A percentile compares a stretch with the other conserved stretches of the same genome.
phyloP scores from a whole-genome alignment of 495 filamentous ascomycete species.

The Lasiosphaeria ovina region DNA sequence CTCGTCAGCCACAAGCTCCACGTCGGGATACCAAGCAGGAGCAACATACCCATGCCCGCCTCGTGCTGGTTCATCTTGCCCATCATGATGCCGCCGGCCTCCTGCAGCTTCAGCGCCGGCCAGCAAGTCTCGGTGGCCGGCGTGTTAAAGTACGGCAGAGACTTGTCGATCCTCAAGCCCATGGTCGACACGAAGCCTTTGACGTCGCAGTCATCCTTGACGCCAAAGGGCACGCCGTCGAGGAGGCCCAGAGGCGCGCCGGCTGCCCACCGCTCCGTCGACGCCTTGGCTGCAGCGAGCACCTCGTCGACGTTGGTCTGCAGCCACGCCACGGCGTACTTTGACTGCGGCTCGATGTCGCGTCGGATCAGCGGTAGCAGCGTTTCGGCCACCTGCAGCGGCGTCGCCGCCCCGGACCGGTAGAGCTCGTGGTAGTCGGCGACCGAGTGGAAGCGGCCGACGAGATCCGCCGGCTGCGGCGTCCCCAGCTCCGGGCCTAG shows the following conservation, averaged over 20 bases:
- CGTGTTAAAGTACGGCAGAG: slow-evolving; percentile 34
- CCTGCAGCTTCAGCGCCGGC: slow-evolving; percentile 72
- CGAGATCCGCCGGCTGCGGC: slow-evolving; percentile 36
- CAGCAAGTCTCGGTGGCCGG: slow-evolving; percentile 48
- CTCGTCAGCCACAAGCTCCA: slow-evolving; percentile 2
- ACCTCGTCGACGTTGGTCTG: slow-evolving; percentile 59
- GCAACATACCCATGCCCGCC: slow-evolving; percentile 52
- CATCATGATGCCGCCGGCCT: slow-evolving; percentile 76
- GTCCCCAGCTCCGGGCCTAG: slow-evolving; percentile 36
- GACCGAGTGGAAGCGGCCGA: slow-evolving; percentile 60
- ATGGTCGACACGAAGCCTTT: slow-evolving; percentile 68
- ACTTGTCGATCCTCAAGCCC: slow-evolving; percentile 45
- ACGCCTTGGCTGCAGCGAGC: slow-evolving; percentile 64
- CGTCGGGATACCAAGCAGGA: background rate
- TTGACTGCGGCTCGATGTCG: slow-evolving; percentile 48
- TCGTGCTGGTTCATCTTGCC: slow-evolving; percentile 95
- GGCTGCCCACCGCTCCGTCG: slow-evolving; percentile 65
- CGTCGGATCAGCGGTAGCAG: slow-evolving; percentile 68
- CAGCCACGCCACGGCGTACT: slow-evolving; percentile 68
- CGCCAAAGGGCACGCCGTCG: slow-evolving; percentile 82
- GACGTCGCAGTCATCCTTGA: slow-evolving; percentile 83
- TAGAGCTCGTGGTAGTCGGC: slow-evolving; percentile 78
- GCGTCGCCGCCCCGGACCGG: slow-evolving; percentile 64
- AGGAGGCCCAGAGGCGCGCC: slow-evolving; percentile 63
- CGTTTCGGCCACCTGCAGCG: slow-evolving; percentile 64